Evolutionary conservation across 192 early-diverging fungal genomes (phyloP).

Genomic region (Entomortierella chlamydospora): DNA sequence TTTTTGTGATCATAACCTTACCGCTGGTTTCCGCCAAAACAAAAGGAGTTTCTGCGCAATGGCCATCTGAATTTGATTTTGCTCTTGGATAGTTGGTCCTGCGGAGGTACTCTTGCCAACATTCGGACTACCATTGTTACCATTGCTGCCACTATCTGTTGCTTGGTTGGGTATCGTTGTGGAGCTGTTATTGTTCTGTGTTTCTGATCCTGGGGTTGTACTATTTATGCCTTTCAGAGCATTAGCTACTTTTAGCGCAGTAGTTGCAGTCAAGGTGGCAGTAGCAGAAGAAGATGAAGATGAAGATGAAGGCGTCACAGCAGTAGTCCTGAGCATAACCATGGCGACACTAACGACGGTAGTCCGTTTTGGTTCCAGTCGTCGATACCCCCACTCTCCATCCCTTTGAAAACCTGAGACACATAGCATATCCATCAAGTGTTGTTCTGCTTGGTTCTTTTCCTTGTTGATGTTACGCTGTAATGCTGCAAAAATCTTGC

Average conservation of each 20-base stretch:
- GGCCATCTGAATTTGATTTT: constrained; percentile 71
- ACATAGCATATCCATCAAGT: constrained; percentile 86
- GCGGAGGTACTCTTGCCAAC: not conserved
- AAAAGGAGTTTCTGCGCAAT: constrained; percentile 80
- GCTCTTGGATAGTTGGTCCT: constrained; percentile 14
- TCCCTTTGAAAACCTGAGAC: constrained; percentile 79
- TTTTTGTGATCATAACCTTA: no score
- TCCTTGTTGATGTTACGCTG: constrained; percentile 78
- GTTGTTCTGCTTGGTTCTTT: constrained; percentile 75
- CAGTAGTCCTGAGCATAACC: constrained; percentile 74
- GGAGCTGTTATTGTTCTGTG: not conserved
- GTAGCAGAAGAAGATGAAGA: constrained; percentile 3
- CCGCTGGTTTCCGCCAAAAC: constrained; percentile 85
- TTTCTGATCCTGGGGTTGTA: not conserved
- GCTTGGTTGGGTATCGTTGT: not conserved
- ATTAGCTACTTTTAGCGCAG: constrained; percentile 1
- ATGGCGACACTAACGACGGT: constrained; percentile 76
- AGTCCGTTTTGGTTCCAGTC: constrained; percentile 71
- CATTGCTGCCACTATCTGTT: not conserved
- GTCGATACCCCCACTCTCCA: constrained; percentile 79
- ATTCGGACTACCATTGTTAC: not conserved
- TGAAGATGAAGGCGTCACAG: constrained; percentile 12
- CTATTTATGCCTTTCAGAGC: not conserved
- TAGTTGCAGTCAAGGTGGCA: not conserved
- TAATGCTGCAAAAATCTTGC: constrained; percentile 79